Evolutionary conservation across 2,329 filamentous ascomycete species (phyloP).

Genomic region (Gaeumannomyces tritici): DNA sequence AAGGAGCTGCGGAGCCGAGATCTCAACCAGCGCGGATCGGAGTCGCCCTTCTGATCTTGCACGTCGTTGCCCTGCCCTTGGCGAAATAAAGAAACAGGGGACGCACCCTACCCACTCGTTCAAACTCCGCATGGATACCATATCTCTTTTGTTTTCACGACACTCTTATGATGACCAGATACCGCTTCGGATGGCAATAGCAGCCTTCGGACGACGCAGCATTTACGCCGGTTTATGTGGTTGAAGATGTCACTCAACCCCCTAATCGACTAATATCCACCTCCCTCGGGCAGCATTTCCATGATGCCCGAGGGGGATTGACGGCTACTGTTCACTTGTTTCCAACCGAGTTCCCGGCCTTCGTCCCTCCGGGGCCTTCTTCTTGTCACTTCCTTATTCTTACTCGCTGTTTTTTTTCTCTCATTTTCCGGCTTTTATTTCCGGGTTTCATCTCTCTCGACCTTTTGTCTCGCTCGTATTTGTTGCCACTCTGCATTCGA

Average conservation of each 20-base stretch:
- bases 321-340: neutral
- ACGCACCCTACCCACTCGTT: neutral
- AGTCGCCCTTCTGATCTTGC: conserved; percentile 34
- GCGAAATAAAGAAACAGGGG: too few species aligned
- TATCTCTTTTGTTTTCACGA: neutral
- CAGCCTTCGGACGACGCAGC: neutral
- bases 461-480: neutral
- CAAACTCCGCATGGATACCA: neutral
- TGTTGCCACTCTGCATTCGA: neutral
- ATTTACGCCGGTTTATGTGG: neutral
- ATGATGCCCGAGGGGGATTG: neutral
- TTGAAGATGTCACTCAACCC: neutral
- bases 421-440: neutral
- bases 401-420: neutral
- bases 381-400: neutral
- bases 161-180: neutral
- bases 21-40: conserved; percentile 30
- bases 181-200: neutral
- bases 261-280: neutral
- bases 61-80: neutral
- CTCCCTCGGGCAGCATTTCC: neutral
- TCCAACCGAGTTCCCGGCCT: neutral
- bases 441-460: neutral
- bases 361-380: neutral
- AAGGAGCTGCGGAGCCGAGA: conserved; percentile 41